Base-by-base conservation (phyloP, 202 grass and related monocot species). In the Zizania palustris region DNA sequence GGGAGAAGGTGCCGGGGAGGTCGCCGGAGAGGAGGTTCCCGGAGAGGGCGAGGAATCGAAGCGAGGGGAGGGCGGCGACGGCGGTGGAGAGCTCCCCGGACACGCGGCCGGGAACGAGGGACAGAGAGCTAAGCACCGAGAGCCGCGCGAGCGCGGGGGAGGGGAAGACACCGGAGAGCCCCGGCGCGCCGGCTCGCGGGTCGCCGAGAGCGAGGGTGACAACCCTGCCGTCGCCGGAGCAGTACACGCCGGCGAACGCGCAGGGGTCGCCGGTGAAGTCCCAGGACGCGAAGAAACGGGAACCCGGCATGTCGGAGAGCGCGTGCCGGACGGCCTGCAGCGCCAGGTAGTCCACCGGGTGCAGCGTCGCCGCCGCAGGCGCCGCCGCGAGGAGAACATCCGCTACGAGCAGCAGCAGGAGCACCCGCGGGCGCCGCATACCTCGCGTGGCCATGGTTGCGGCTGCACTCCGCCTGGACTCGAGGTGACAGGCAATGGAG, bases 191-290 rank as follows among this genome's bases (percentile, higher is more conserved):
- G 0, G 91, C 89, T 3, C 95, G 91, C 3, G 95, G 95, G 74
- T 98, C 95, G 40, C 95, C 95, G 12, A 98, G 85, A 0, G 89
- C 65, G 7, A 98, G 91, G 0, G 87, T 37, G 11, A 73, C 71
- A 6, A 98, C 90, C 57, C 95, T 89, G 19, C 82, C 76, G 45
- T 33, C 22, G 1, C 48, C n/a, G 4, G 85, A 75, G 88, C 95
- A 98, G 64, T 77, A 85, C 4, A 98, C 75, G 1, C 95, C 95
- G 0, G 83, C 43, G 71, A 98, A 98, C 0, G 2, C 45, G 73
- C 95, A 95, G 15, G 95, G 91, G 80, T 98, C 91, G 3, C 73
- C 73, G 5, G 95, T 94, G 87, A 98, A 98, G 82, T 98, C 95
- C 95, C 91, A 98, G 0, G 74, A 62, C 3, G 71, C 48, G 89